Evolutionary conservation across 2,329 filamentous ascomycete species (phyloP), one percentile per base, ranked within the genome.

Genomic region (Botrytis fabae): DNA sequence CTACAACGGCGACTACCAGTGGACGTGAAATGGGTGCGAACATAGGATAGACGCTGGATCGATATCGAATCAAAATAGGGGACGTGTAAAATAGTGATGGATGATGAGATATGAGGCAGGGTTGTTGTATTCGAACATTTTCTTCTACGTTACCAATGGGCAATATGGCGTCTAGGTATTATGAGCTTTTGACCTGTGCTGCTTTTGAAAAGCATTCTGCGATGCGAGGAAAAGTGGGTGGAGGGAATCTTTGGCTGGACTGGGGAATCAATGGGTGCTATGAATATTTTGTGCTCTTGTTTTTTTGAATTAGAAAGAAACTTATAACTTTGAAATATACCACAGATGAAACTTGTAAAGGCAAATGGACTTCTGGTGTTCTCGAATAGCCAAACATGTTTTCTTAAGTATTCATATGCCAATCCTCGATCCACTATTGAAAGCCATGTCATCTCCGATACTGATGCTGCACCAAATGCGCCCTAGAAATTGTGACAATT

Each of bases 1-100:
- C 88, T 12, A 86, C 84, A 74, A 86, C 88, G 63, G 87, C 86
- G 28, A 81, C 85, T 38, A 85, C 85, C 2, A 84, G 83, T 62
- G 89, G 90, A 74, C 89, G 91, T 75, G 87, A 91, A 70, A 74
- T 75, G 54, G 73, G 70, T 16, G 68, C 25, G 12, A 69, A 61
- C 25, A 72, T 72, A 40, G 64, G 70, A 16, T 72, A 69, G 44
- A 25, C n/a, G 28, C n/a, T 38, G 25, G 16, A 18, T 9, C n/a
- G 32, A 61, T 3, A 20, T 54, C 25, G 46, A 12, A 61, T 20
- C 35, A n/a, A 48, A 16, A 57, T 51, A 22, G 57, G 59, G 25
- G 57, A 64, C 28, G 42, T 64, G 54, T 70, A 64, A 46, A 64
- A 64, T 64, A 51, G 42, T 35, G 69, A 70, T 61, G 28, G 54